Conservation (phyloP, 176 grass and related monocot genomes). For the Olyra latifolia region DNA sequence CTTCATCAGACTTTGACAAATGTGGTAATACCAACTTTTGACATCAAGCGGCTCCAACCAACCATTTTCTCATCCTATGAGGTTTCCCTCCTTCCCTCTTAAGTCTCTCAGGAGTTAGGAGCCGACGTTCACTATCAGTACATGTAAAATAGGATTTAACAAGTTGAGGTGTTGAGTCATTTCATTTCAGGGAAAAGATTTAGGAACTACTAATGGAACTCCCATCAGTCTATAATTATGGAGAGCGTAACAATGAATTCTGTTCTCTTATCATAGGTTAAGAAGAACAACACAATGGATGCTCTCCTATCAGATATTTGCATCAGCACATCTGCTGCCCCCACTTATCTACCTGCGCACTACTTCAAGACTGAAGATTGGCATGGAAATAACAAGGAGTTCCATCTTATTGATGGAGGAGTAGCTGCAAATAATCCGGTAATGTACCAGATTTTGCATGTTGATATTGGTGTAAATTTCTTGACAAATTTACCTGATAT, state of each 20-base stretch:
- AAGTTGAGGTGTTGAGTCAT: neutral
- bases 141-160: neutral
- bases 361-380: slow-evolving; percentile 65
- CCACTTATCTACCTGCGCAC: slow-evolving; percentile 81
- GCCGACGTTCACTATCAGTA: neutral
- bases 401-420: slow-evolving; percentile 87
- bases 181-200: neutral
- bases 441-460: neutral
- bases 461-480: slow-evolving; percentile 2
- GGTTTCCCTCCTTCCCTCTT: slow-evolving; percentile 26
- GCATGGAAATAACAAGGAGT: slow-evolving; percentile 67
- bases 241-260: neutral
- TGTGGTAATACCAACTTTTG: slow-evolving; percentile 82
- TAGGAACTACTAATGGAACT: neutral
- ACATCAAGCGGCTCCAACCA: slow-evolving; percentile 80
- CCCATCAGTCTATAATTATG: slow-evolving; percentile 7
- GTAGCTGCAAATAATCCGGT: slow-evolving; percentile 88
- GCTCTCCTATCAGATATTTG: slow-evolving; percentile 84
- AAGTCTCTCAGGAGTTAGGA: neutral
- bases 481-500: slow-evolving; percentile 23
- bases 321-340: slow-evolving; percentile 76
- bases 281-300: slow-evolving; percentile 48
- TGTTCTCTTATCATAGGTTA: slow-evolving; percentile 33
- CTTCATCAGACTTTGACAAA: slow-evolving; percentile 76
- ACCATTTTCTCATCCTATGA: slow-evolving; percentile 81